Evolutionary conservation across 2,329 filamentous ascomycete genomes (phyloP).

Genomic region (Aspergillus awamori): DNA sequence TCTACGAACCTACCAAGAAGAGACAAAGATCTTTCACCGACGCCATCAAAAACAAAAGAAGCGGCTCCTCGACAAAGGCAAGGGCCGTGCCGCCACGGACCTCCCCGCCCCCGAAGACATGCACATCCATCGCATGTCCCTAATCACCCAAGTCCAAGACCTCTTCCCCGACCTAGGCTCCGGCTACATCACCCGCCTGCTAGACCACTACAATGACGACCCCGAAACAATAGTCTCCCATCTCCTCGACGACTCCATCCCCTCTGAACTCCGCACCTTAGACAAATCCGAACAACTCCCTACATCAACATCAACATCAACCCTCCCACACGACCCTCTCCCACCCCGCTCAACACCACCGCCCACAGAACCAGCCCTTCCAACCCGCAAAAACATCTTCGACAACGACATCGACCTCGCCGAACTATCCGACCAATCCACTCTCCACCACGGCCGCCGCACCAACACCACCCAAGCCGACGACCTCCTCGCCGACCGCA

Average conservation of each 20-base stretch:
- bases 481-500: slow-evolving; percentile 67
- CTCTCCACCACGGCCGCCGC: slow-evolving; percentile 80
- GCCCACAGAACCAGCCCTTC: slow-evolving; percentile 34
- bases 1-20: slow-evolving; percentile 43
- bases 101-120: slow-evolving; percentile 50
- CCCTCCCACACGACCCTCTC: slow-evolving; percentile 51
- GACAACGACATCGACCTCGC: slow-evolving; percentile 78
- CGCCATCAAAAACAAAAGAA: slow-evolving; percentile 46
- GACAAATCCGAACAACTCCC: slow-evolving; percentile 64
- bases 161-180: slow-evolving; percentile 86
- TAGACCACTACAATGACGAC: slow-evolving; percentile 78
- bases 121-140: slow-evolving; percentile 79
- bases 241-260: slow-evolving; percentile 76
- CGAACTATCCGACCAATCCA: slow-evolving; percentile 58
- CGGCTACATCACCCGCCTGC: slow-evolving; percentile 75
- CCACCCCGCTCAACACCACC: slow-evolving; percentile 47
- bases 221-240: slow-evolving; percentile 79
- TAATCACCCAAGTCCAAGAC: slow-evolving; percentile 89
- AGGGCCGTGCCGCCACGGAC: slow-evolving; percentile 35
- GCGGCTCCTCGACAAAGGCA: slow-evolving; percentile 43
- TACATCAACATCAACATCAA: slow-evolving; percentile 46
- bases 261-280: slow-evolving; percentile 64
- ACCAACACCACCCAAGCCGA: slow-evolving; percentile 67
- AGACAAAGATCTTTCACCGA: slow-evolving; percentile 43
- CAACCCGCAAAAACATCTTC: slow-evolving; percentile 68